A percentile compares a stretch with the other conserved stretches of the same genome.
Conservation (phyloP, 1,284 basidiomycete species). For the Puccinia novopanici region DNA sequence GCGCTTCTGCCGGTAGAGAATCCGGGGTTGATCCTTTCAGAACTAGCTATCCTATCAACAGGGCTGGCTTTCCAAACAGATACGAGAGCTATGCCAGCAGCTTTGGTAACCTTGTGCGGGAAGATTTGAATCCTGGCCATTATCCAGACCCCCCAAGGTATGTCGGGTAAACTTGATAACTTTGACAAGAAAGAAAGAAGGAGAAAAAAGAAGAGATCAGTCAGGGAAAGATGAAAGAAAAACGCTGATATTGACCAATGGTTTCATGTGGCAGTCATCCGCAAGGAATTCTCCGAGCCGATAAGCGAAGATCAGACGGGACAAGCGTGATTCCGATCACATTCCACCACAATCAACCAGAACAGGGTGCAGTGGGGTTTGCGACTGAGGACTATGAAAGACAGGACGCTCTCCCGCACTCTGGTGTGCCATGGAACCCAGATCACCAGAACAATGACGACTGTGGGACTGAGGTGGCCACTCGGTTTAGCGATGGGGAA, state of each 20-base stretch:
- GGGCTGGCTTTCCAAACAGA: background rate
- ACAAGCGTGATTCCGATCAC: constrained; percentile 8
- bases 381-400: background rate
- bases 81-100: constrained; percentile 16
- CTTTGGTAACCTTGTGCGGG: background rate
- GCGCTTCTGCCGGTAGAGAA: background rate
- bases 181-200: background rate
- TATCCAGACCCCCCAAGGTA: background rate
- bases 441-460: background rate
- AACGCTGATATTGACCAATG: background rate
- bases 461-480: background rate
- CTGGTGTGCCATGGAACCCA: background rate
- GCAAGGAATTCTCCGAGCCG: background rate
- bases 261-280: background rate
- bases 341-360: background rate
- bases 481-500: constrained; percentile 8
- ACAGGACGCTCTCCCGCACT: background rate
- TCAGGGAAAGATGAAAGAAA: background rate
- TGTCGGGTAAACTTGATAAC: background rate
- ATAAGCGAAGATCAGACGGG: background rate
- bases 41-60: background rate
- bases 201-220: background rate
- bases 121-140: background rate
- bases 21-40: background rate
- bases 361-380: background rate